Conservation (phyloP, 768 basidiomycete species). For the Leccinum subtestaceum region DNA sequence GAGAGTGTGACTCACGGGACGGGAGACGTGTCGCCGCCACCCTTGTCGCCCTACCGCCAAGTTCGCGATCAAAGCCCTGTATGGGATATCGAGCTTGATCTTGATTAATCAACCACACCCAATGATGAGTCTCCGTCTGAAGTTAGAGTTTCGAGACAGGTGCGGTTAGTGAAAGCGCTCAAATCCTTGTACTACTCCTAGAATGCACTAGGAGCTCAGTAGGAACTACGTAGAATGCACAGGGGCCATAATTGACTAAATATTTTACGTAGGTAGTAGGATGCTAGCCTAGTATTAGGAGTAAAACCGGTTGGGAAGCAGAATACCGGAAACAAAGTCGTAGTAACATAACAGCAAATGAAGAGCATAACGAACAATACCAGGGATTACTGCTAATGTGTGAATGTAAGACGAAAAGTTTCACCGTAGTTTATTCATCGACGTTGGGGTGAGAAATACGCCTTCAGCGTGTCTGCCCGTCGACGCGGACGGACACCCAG, state of each 20-base stretch:
- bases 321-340: conserved; percentile 3
- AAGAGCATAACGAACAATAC: not conserved
- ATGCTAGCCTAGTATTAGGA: conserved; percentile 6
- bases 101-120: conserved; percentile 32
- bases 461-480: conserved; percentile 27
- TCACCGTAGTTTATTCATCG: conserved; percentile 1
- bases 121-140: not conserved
- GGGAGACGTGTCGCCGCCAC: conserved; percentile 8
- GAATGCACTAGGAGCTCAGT: no score
- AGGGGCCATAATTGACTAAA: conserved; percentile 21
- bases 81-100: conserved; percentile 74
- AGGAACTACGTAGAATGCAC: not conserved
- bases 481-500: conserved; percentile 20
- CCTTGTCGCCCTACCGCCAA: conserved; percentile 10
- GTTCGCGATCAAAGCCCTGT: conserved; percentile 51
- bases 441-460: conserved; percentile 30
- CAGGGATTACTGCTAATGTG: not conserved
- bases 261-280: conserved; percentile 18
- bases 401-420: not conserved
- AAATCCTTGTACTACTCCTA: no score
- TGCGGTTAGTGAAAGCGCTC: no score
- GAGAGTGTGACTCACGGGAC: conserved; percentile 1
- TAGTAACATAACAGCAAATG: not conserved
- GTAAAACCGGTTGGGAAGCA: not conserved
- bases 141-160: no score